Evolutionary conservation across 1,139 yeast species (phyloP).

Genomic region (Yamadazyma triangularis): DNA sequence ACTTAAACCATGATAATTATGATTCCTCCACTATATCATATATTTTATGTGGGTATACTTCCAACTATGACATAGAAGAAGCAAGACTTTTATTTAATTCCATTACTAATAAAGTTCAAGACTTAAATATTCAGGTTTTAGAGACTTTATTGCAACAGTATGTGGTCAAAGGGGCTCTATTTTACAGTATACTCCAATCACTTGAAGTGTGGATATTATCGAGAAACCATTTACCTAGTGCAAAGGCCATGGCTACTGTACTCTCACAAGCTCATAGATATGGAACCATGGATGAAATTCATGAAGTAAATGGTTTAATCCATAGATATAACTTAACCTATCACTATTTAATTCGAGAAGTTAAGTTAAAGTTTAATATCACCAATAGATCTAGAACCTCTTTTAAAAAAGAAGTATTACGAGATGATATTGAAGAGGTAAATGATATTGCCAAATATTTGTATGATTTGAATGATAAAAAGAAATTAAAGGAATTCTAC

Average conservation of each 20-base stretch:
- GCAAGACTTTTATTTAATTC: conserved; percentile 20
- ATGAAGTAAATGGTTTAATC: conserved; percentile 18
- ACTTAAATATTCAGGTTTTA: too few relatives aligned
- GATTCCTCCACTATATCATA: conserved; percentile 26
- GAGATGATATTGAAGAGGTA: conserved; percentile 21
- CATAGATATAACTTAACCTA: conserved; percentile 16
- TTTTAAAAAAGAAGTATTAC: conserved; percentile 20
- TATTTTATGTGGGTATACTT: conserved; percentile 25
- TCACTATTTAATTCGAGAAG: conserved; percentile 21
- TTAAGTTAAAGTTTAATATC: conserved; percentile 22
- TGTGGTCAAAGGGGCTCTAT: conserved; percentile 25
- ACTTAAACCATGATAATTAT: conserved; percentile 8
- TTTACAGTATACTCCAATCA: conserved; percentile 25
- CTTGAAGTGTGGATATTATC: conserved; percentile 27
- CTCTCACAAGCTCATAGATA: conserved; percentile 26
- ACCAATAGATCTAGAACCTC: conserved; percentile 21
- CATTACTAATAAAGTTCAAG: too few relatives aligned
- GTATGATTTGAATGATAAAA: too few relatives aligned
- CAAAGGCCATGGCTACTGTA: conserved; percentile 23
- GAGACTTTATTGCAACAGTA: conserved; percentile 7
- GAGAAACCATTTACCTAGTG: conserved; percentile 20
- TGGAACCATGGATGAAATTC: conserved; percentile 26
- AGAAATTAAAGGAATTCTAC: conserved; percentile 11
- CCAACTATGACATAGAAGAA: conserved; percentile 27
- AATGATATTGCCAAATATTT: conserved; percentile 15